Conservation (phyloP, 805 yeast genomes). For the Priceomyces haplophilus region DNA sequence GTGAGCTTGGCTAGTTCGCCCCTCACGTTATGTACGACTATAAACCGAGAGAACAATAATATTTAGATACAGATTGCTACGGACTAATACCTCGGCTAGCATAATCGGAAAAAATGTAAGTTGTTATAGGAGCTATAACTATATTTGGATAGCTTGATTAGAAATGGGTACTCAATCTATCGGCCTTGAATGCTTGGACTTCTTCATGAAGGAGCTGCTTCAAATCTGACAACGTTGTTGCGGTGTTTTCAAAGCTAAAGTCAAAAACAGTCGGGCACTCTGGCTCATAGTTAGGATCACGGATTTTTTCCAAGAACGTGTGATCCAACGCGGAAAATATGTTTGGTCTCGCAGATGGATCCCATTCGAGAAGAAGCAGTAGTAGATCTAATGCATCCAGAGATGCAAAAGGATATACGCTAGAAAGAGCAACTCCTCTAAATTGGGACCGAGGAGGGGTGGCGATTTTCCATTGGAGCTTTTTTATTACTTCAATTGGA, state of each 20-base stretch:
- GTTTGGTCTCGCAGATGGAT: conserved; percentile 48
- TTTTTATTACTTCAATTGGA: conserved; percentile 38
- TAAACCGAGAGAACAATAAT: no score
- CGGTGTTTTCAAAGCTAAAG: conserved; percentile 57
- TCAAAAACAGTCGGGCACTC: conserved; percentile 51
- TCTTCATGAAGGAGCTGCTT: conserved; percentile 50
- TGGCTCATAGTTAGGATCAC: conserved; percentile 58
- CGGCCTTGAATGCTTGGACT: conserved; percentile 46
- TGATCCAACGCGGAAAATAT: conserved; percentile 60
- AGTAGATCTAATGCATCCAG: conserved; percentile 51
- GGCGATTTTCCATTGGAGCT: conserved; percentile 26
- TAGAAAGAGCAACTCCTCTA: conserved; percentile 22
- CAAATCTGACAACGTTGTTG: conserved; percentile 31
- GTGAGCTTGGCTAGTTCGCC: background rate
- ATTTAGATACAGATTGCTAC: no score
- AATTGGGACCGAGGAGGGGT: conserved; percentile 38
- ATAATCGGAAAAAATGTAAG: no score
- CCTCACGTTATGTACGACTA: no score
- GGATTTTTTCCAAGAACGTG: conserved; percentile 49
- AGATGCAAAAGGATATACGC: conserved; percentile 62
- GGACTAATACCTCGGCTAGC: no score
- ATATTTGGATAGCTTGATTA: no score
- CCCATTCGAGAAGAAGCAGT: conserved; percentile 61
- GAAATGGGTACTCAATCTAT: conserved; percentile 3
- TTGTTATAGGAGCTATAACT: no score